Evolutionary conservation across 495 filamentous ascomycete species (phyloP), one percentile per base, ranked within the genome.

Genomic region (Xylaria venustula): DNA sequence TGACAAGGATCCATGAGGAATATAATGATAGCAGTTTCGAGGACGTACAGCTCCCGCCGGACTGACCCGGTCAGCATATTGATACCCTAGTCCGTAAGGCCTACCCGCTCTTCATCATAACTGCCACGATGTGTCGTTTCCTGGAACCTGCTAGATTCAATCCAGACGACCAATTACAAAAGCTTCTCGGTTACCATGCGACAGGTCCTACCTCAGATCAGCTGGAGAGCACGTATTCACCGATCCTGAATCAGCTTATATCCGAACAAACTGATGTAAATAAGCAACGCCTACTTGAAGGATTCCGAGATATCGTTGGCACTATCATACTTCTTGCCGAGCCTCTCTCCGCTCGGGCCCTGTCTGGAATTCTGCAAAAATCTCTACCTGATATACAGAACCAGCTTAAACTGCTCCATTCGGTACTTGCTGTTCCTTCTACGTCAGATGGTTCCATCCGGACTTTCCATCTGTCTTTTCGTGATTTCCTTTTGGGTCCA

Each of bases 61-160:
- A n/a, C n/a, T n/a, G n/a, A n/a, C n/a, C n/a, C n/a, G n/a, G n/a
- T n/a, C n/a, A n/a, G n/a, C n/a, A n/a, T n/a, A n/a, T 80, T 32
- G 9, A 67, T 20, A n/a, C 15, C n/a, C 63, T 84, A 3, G 75
- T 75, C 1, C 25, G 68, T n/a, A 72, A 63, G 53, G 71, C 79
- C 15, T 63, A 61, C 44, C 71, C 73, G 22, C 64, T 80, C 9
- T 81, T 81, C 64, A 79, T 81, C 30, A 78, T 66, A 63, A 74
- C 76, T 19, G 64, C 73, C 0, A 80, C 78, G 20, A 67, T 68
- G 4, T 80, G 74, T 52, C 71, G 70, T 6, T 80, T 72, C 49
- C 57, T 74, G 6, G 22, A 47, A 19, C 68, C 69, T 26, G 23
- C 36, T 6, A 22, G n/a, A 32, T 15, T 32, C 26, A 51, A 59